Base-by-base conservation (phyloP, 2,329 filamentous ascomycete species). In the Aureobasidium sp. region DNA sequence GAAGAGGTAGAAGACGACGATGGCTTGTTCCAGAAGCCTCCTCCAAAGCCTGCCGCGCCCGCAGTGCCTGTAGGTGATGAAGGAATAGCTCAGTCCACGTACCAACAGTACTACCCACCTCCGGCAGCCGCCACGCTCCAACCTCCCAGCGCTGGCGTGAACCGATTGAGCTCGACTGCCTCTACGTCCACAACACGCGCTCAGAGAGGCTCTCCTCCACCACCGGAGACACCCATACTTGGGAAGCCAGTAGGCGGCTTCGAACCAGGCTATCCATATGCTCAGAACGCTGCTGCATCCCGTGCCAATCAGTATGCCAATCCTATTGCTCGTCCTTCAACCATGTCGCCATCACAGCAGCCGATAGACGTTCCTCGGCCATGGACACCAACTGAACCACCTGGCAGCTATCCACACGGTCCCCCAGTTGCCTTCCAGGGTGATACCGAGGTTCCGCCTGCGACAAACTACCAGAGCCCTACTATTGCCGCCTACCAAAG, bases 301-400 rank as follows among this genome's bases (percentile, higher is more conserved):
- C 90, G 92, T 66, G 77, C 88, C 63, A 88, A 90, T 38, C 89
- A 94, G 62, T 96, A 96, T 66, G 72, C 73, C 7, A 71, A 73
- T 43, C 71, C 74, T 51, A 71, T 72, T 64, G 72, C 75, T 45
- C 71, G 71, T 29, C 70, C 37, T 77, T 79, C 58, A 75, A 77
- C 62, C 60, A 76, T 77, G 35, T 70, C 73, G 33, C 73, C 75
- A 46, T 76, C 75, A 17, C 74, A 75, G 61, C 60, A 45, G 27
- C 51, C 55, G 37, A 13, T 33, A 49, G 78, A 73, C 33, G 71
- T 75, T 38, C 70, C 80, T 27, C 82, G 93, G 50, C 92, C 92
- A 31, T 97, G 93, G 94, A 97, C 93, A 10, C 94, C 94, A 0
- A 97, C 94, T 3, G 94, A 99, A 72, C 82, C 86, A 61, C 91